A percentile compares a stretch with the other conserved stretches of the same genome.
Conservation (phyloP, 2,329 filamentous ascomycete species). For the Coleophoma crateriformis region DNA sequence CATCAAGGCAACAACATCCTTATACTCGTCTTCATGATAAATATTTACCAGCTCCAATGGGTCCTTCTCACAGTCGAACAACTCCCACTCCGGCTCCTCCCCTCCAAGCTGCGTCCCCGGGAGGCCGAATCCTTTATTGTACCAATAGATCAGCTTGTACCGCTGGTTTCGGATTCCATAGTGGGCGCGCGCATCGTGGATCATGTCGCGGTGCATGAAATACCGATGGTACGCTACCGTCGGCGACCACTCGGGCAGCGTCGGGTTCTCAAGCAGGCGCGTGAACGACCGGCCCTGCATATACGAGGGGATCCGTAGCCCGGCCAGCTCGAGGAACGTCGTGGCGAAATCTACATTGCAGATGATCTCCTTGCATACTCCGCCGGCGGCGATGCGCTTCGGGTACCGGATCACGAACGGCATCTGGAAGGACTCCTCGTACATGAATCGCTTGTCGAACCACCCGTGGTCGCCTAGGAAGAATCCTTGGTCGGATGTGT, state of each 20-base stretch:
- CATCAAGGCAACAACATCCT: constrained; percentile 33
- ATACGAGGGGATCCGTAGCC: constrained; percentile 35
- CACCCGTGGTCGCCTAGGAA: constrained; percentile 52
- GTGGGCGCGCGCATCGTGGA: constrained; percentile 44
- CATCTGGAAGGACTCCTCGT: constrained; percentile 52
- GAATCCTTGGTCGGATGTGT: constrained; percentile 49
- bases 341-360: constrained; percentile 50
- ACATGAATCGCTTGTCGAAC: constrained; percentile 55
- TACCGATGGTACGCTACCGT: constrained; percentile 49
- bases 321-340: constrained; percentile 41
- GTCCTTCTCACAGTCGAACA: constrained; percentile 46
- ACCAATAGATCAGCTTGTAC: constrained; percentile 53
- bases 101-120: constrained; percentile 35
- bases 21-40: constrained; percentile 33
- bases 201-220: constrained; percentile 48
- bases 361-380: constrained; percentile 41
- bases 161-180: constrained; percentile 45
- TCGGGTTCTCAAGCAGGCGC: constrained; percentile 28
- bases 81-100: constrained; percentile 44
- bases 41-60: constrained; percentile 43
- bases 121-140: constrained; percentile 41
- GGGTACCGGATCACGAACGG: constrained; percentile 45
- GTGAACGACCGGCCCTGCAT: constrained; percentile 46
- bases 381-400: constrained; percentile 29
- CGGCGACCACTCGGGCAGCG: constrained; percentile 36